Evolutionary conservation across 1,139 yeast species (phyloP).

Genomic region (Blastobotrys buckinghamii): DNA sequence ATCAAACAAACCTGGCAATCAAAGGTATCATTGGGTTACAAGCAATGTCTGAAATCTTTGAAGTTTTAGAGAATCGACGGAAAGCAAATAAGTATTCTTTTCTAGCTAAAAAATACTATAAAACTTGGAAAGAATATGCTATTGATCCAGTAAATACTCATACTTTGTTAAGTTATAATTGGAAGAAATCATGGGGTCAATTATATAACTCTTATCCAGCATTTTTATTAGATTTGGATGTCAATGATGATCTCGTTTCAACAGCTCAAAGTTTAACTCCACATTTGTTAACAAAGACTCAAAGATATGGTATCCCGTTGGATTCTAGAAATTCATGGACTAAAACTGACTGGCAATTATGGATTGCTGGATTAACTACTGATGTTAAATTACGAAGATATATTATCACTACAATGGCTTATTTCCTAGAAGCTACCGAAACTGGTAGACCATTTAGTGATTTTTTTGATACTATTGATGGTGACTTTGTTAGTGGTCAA

Average conservation of each 20-base stretch:
- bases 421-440: background rate
- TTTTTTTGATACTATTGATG: slow-evolving; percentile 4
- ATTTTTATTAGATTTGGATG: slow-evolving; percentile 4
- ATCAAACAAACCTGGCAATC: slow-evolving; percentile 11
- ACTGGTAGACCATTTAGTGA: slow-evolving; percentile 7
- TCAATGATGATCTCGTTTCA: background rate
- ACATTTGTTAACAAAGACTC: background rate
- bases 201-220: slow-evolving; percentile 10
- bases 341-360: slow-evolving; percentile 3
- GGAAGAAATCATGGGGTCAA: slow-evolving; percentile 5
- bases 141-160: slow-evolving; percentile 6
- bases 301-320: slow-evolving; percentile 9
- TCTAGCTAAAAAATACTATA: background rate
- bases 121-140: slow-evolving; percentile 3
- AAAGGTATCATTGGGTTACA: slow-evolving; percentile 10
- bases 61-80: slow-evolving; percentile 2
- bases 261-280: slow-evolving; percentile 2
- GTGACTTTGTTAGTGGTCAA: background rate
- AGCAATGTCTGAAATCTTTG: slow-evolving; percentile 8
- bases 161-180: slow-evolving; percentile 6
- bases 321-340: slow-evolving; percentile 7
- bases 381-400: background rate
- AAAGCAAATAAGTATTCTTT: slow-evolving; percentile 1
- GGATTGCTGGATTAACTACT: slow-evolving; percentile 8
- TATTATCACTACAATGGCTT: slow-evolving; percentile 6